Percentiles rank a stretch among this genome's conserved stretches.
Evolutionary conservation across 768 basidiomycete species (phyloP).

Genomic region (Pisolithus microcarpus): DNA sequence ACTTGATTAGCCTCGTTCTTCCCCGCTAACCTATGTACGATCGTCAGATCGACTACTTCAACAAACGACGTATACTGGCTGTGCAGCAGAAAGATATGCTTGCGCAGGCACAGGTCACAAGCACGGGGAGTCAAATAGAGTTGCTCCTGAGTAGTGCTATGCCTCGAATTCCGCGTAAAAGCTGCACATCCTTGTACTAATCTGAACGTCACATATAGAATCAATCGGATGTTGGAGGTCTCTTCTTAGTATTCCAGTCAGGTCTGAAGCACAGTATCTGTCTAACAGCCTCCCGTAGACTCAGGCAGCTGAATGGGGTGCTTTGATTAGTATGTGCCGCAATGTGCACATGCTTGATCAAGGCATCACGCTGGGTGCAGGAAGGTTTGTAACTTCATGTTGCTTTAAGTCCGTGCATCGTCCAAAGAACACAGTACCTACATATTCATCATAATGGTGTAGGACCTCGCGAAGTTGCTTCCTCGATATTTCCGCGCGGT

Average conservation of each 20-base stretch:
- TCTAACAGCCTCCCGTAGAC: no score
- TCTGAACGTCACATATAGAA: no score
- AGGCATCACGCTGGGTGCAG: conserved; percentile 31
- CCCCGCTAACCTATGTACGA: background rate
- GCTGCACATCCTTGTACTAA: no score
- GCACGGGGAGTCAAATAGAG: conserved; percentile 16
- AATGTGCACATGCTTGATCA: no score
- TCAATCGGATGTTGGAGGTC: no score
- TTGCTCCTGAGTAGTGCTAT: background rate
- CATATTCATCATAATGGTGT: conserved; percentile 83
- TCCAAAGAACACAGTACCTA: conserved; percentile 32
- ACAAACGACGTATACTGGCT: conserved; percentile 78
- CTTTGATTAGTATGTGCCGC: no score
- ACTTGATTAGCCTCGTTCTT: background rate
- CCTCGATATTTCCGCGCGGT: conserved; percentile 74
- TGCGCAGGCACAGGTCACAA: conserved; percentile 37
- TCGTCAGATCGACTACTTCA: conserved; percentile 88
- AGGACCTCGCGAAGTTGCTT: conserved; percentile 80
- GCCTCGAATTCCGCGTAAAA: no score
- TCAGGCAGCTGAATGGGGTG: no score
- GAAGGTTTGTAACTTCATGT: conserved; percentile 37
- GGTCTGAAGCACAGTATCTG: no score
- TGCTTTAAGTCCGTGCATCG: background rate
- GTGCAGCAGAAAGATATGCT: conserved; percentile 72
- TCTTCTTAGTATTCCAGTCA: no score